These are phyloP conservation scores for Xylaria sp. DNA, from an alignment of 2,329 filamentous ascomycete genomes.

Conservation along the genomic window DNA sequence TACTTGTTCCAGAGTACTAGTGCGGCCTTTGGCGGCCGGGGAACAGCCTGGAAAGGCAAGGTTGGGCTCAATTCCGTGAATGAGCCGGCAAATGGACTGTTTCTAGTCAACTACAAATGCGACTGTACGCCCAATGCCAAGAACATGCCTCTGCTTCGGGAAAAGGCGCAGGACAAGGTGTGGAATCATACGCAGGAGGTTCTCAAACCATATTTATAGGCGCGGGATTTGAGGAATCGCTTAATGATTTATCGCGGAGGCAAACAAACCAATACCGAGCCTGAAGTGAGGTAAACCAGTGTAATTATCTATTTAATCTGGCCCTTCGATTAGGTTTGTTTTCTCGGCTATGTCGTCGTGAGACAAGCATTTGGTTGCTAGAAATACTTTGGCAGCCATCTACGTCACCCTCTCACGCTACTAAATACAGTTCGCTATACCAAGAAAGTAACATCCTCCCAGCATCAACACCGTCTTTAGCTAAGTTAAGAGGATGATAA, in stretches of 20 bases:
- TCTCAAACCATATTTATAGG: constrained; percentile 41
- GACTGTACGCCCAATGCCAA: constrained; percentile 50
- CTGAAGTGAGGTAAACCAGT: too few relatives aligned
- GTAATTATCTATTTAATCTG: too few relatives aligned
- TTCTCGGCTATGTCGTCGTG: too few relatives aligned
- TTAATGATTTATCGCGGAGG: background rate
- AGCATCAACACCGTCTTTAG: too few relatives aligned
- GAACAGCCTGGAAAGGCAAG: constrained; percentile 50
- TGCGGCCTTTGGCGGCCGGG: constrained; percentile 52
- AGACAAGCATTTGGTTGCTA: too few relatives aligned
- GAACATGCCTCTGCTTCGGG: constrained; percentile 46
- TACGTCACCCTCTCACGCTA: too few relatives aligned
- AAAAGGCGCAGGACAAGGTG: constrained; percentile 47
- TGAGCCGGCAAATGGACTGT: constrained; percentile 48
- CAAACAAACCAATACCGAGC: background rate
- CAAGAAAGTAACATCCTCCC: too few relatives aligned
- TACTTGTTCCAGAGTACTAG: constrained; percentile 53
- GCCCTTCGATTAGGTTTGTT: too few relatives aligned
- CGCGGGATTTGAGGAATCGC: too few relatives aligned
- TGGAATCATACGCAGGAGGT: constrained; percentile 52
- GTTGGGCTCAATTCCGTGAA: constrained; percentile 48
- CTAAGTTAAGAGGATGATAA: too few relatives aligned
- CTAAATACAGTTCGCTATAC: too few relatives aligned
- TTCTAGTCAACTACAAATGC: constrained; percentile 51
- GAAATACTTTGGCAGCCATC: too few relatives aligned